Base-by-base conservation (phyloP, 2,329 filamentous ascomycete species). In the Neofusicoccum kwambonambiense region DNA sequence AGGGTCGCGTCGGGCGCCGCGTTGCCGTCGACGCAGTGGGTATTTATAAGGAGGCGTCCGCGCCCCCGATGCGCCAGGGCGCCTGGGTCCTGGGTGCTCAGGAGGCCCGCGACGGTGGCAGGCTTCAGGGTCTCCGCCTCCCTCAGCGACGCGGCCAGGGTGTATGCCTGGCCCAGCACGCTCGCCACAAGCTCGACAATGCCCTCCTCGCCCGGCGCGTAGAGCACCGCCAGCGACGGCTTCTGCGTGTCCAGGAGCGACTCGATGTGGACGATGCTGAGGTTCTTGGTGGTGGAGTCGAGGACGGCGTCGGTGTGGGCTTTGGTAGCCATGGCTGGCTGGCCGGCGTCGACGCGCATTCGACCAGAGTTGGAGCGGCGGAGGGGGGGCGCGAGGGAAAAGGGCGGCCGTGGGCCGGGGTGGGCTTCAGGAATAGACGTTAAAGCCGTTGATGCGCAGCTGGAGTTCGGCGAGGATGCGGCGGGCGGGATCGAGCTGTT, bases 121-220 rank as follows among this genome's bases (percentile, higher is more conserved):
- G 83, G 79, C 70, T 90, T 83, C 60, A 85, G 79, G 58, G 77
- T 70, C 68, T 80, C 81, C 70, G 88, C 80, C 51, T 84, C 78
- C 67, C 81, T 78, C 75, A 90, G 83, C 64, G 83, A 79, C 37
- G 80, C 76, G 62, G 86, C 85, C 49, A 89, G 80, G 66, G 83
- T 85, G 78, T 86, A 89, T 19, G 89, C 85, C 74, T 93, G 91
- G 13, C 92, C 91, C 47, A 95, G 79, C 7, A 94, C 89, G 71
- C 94, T 90, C 31, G 91, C 91, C 70, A 93, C 90, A 39, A 91
- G 80, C 22, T 86, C 86, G 34, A 93, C 87, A 68, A 95, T 91
- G 45, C 85, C 84, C 66, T 93, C 89, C 74, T 94, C 90, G 17
- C 86, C 89, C 22, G 82, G 81, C 11, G 89, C 87, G 75, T 89